Conservation (phyloP, 306 rosid species). For the Castanea crenata region DNA sequence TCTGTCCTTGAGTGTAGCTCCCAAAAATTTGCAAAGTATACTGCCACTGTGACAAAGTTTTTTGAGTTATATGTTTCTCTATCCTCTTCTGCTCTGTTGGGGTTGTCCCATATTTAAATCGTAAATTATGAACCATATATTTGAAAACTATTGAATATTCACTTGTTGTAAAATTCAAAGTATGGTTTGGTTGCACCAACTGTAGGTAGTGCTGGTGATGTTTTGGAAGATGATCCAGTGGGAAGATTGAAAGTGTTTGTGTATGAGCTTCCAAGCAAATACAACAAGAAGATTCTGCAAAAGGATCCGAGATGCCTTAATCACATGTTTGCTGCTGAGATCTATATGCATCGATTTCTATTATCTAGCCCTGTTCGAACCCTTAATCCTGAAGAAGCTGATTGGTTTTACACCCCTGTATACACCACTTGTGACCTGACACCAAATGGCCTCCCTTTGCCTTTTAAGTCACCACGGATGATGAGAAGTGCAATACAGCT, state of each 20-base stretch:
- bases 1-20: background rate
- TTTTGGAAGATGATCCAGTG: slow-evolving; percentile 93
- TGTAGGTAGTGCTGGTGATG: slow-evolving; percentile 99
- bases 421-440: slow-evolving; percentile 97
- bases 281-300: slow-evolving; percentile 93
- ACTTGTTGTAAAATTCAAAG: background rate
- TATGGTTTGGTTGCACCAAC: slow-evolving; percentile 23
- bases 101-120: background rate
- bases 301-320: slow-evolving; percentile 93
- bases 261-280: slow-evolving; percentile 98
- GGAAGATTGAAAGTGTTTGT: slow-evolving; percentile 98
- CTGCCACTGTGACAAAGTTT: too few species aligned
- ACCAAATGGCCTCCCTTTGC: slow-evolving; percentile 96
- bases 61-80: background rate
- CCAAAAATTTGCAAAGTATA: background rate
- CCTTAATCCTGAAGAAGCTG: slow-evolving; percentile 97
- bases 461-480: slow-evolving; percentile 95
- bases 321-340: slow-evolving; percentile 99
- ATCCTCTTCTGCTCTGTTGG: background rate
- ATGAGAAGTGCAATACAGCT: slow-evolving; percentile 98
- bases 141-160: background rate
- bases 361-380: slow-evolving; percentile 92
- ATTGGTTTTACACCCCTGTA: slow-evolving; percentile 98
- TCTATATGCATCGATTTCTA: slow-evolving; percentile 94
- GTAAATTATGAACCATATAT: background rate